These are phyloP conservation scores for Iberis amara DNA, from an alignment of 441 rosid species.

Conservation along the genomic window DNA sequence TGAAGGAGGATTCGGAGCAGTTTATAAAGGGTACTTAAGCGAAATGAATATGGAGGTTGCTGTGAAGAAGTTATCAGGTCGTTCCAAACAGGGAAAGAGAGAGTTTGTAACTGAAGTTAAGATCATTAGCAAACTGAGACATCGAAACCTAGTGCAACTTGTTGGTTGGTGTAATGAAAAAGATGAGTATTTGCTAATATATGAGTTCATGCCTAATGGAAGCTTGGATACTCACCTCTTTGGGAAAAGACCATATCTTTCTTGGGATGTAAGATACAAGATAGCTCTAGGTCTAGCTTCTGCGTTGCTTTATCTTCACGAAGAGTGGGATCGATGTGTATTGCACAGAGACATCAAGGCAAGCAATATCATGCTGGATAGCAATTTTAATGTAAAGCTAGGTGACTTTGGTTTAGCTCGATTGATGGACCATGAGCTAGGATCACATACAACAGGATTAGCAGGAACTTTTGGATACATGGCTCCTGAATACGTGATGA, in stretches of 20 bases:
- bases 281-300: conserved; percentile 45
- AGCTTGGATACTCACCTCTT: conserved; percentile 53
- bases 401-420: conserved; percentile 59
- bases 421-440: conserved; percentile 44
- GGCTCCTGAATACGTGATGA: conserved; percentile 47
- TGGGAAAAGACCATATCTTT: conserved; percentile 32
- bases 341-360: conserved; percentile 50
- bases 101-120: conserved; percentile 55
- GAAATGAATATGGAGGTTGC: conserved; percentile 38
- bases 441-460: conserved; percentile 40
- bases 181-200: conserved; percentile 44
- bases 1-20: conserved; percentile 61
- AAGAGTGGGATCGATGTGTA: conserved; percentile 55
- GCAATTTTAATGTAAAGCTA: conserved; percentile 42
- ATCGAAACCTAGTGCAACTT: conserved; percentile 52
- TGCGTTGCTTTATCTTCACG: conserved; percentile 46
- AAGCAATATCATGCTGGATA: conserved; percentile 50
- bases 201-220: conserved; percentile 49
- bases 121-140: conserved; percentile 55
- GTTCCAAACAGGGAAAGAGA: conserved; percentile 52
- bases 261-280: conserved; percentile 37
- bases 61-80: conserved; percentile 47
- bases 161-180: conserved; percentile 63
- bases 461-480: conserved; percentile 48
- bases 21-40: conserved; percentile 40